phyloP scores from a whole-genome alignment of 208 protist genomes.

The Porcisia deanei region DNA sequence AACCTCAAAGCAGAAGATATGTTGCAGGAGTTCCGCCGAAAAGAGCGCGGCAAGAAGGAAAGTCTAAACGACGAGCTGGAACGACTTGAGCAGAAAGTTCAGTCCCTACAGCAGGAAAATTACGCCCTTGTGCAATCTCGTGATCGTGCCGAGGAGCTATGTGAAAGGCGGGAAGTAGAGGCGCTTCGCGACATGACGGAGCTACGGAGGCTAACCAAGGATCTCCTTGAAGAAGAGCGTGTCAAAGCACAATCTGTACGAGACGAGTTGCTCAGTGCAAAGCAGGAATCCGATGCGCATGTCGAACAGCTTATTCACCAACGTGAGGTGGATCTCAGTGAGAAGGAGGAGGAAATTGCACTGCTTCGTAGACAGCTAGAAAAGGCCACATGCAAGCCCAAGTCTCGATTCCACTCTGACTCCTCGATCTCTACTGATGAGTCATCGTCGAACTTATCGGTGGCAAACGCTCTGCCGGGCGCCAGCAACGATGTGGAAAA shows the following conservation, averaged over 20 bases:
- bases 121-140: conserved; percentile 60
- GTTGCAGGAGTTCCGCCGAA: conserved; percentile 43
- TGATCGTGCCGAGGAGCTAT: conserved; percentile 73
- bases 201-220: conserved; percentile 54
- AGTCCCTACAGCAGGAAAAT: conserved; percentile 66
- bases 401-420: conserved; percentile 31
- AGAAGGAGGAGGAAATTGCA: conserved; percentile 52
- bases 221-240: conserved; percentile 66
- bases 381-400: conserved; percentile 30
- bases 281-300: conserved; percentile 45
- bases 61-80: conserved; percentile 49
- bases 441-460: conserved; percentile 10
- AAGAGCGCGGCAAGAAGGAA: conserved; percentile 37
- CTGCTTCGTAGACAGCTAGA: conserved; percentile 47
- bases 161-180: conserved; percentile 68
- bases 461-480: not conserved
- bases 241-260: conserved; percentile 38
- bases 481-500: not conserved
- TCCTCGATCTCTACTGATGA: conserved; percentile 14
- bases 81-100: conserved; percentile 52
- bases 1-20: conserved; percentile 49
- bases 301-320: conserved; percentile 52
- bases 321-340: conserved; percentile 39
- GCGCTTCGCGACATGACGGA: conserved; percentile 80
- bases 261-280: conserved; percentile 42